phyloP scores from a whole-genome alignment of 2,329 filamentous ascomycete genomes.

The Colletotrichum sp. region DNA sequence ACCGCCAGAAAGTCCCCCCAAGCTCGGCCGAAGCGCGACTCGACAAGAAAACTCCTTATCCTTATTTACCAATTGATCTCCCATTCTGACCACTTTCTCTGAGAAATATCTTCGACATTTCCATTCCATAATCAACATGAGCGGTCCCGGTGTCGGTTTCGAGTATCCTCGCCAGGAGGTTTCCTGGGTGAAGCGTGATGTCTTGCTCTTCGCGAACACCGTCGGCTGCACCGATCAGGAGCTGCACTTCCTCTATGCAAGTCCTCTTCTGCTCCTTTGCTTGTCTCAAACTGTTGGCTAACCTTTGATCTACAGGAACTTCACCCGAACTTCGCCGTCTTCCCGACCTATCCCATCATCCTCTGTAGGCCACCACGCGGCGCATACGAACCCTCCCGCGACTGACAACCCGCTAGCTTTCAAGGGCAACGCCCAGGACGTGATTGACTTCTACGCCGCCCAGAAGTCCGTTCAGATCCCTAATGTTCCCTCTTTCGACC shows the following conservation, averaged over 20 bases:
- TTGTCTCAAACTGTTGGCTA: not conserved
- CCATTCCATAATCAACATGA: constrained; percentile 5
- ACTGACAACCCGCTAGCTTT: constrained; percentile 57
- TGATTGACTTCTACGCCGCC: constrained; percentile 83
- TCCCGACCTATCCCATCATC: constrained; percentile 87
- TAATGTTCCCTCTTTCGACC: constrained; percentile 78
- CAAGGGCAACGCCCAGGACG: constrained; percentile 77
- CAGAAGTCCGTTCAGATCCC: constrained; percentile 73
- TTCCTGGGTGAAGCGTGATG: constrained; percentile 87
- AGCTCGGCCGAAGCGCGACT: constrained; percentile 12
- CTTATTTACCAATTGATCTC: not conserved
- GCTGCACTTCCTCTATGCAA: constrained; percentile 89
- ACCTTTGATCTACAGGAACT: constrained; percentile 67
- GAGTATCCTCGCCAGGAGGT: constrained; percentile 80
- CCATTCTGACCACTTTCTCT: not conserved
- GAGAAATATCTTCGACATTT: not conserved
- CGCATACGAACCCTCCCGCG: not conserved
- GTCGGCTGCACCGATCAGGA: constrained; percentile 87
- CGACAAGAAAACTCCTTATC: not conserved
- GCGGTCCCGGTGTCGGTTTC: constrained; percentile 70
- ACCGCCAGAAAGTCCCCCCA: constrained; percentile 5
- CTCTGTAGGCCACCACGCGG: constrained; percentile 61
- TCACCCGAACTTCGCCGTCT: constrained; percentile 84
- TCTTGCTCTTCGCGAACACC: constrained; percentile 87
- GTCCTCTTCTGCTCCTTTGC: constrained; percentile 28